Evolutionary conservation across 23 red algal species (phyloP), one percentile per base, ranked within the genome.

Genomic region (Pyropia haitanensis): DNA sequence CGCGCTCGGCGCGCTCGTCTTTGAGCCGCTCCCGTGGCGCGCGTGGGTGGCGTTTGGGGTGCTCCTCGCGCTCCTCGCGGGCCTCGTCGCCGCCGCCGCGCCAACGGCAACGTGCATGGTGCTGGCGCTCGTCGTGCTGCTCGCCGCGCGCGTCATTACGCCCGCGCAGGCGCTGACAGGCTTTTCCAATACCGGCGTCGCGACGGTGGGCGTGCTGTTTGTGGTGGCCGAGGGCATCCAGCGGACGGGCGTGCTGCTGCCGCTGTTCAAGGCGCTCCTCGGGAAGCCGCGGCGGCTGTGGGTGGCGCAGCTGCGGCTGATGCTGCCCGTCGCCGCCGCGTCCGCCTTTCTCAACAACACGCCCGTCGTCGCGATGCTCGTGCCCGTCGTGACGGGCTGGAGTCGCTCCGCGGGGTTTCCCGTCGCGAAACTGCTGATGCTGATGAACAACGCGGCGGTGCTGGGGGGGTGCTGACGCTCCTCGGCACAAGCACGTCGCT

Each of bases 341-440:
- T 95, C 90, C 2, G 90, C 80, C 30, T 95, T 95, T 73, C 65
- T 95, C 28, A 86, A 95, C 81, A 95, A 95, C 25, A 95, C 90
- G 14, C 80, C 90, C 20, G 81, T 86, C 53, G 78, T 95, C 3
- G 90, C 81, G 60, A 95, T 95, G 90, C 70, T 95, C 60, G 87
- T 95, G 28, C 80, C 90, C 17, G 73, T 81, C 31, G 81, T 95
- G 17, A 70, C 87, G 67, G 67, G 71, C 27, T 95, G 90, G 90
- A 77, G 73, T 9, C 78, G 90, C 53, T 60, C 67, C 19, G 66
- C 81, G 48, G 79, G 80, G 27, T 80, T 88, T 18, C 73, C 90
- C 18, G 65, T 77, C 23, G 80, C 81, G 18, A 95, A 88, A 57
- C 61, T 95, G 15, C 83, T 95, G 62, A 95, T 95, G 90, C 90